Conservation (phyloP, 2,329 filamentous ascomycete species). For the Pezicula radicicola region DNA sequence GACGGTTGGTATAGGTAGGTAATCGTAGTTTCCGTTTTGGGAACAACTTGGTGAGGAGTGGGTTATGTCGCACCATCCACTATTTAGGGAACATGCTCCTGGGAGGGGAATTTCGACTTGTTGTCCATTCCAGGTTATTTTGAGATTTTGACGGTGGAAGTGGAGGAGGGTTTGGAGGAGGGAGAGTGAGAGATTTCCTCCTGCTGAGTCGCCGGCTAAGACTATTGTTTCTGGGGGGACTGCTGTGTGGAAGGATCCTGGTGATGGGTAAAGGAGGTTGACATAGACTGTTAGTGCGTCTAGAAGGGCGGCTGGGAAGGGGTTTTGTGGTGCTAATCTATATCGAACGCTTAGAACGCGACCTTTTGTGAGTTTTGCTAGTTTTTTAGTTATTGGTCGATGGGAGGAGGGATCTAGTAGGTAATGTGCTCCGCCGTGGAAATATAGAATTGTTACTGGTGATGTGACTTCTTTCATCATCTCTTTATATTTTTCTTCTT, state of each 20-base stretch:
- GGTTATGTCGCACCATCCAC: slow-evolving; percentile 71
- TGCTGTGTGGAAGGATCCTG: slow-evolving; percentile 62
- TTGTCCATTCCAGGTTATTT: slow-evolving; percentile 58
- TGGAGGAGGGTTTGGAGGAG: slow-evolving; percentile 69
- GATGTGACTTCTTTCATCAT: slow-evolving; percentile 66
- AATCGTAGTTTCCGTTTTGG: slow-evolving; percentile 55
- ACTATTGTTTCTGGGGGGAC: slow-evolving; percentile 66
- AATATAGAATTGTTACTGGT: slow-evolving; percentile 65
- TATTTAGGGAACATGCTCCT: slow-evolving; percentile 59
- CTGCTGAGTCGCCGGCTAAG: slow-evolving; percentile 69
- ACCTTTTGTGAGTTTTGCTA: slow-evolving; percentile 66
- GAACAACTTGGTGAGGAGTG: slow-evolving; percentile 57
- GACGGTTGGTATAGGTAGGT: slow-evolving; percentile 46
- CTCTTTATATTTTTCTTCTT: slow-evolving; percentile 61
- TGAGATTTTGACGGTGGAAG: slow-evolving; percentile 44
- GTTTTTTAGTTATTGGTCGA: slow-evolving; percentile 51
- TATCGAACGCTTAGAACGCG: slow-evolving; percentile 71
- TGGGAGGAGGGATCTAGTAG: slow-evolving; percentile 69
- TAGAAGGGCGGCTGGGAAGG: slow-evolving; percentile 72
- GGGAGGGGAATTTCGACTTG: slow-evolving; percentile 61
- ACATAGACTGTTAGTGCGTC: slow-evolving; percentile 74
- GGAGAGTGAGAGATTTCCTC: slow-evolving; percentile 66
- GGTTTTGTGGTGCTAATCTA: slow-evolving; percentile 68
- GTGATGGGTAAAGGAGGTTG: slow-evolving; percentile 67
- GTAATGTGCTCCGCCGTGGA: slow-evolving; percentile 75